These are phyloP conservation scores for Medicago truncatula DNA, from an alignment of 306 rosid species.

Conservation along the genomic window MtrunA17r5.0-ANR NC_053044.1:49926501-49927000, in stretches of 20 bases:
- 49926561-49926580: conserved; percentile 77
- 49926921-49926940: neutral
- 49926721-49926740: neutral
- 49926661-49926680: neutral
- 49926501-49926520: neutral
- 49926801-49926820: neutral
- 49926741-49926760: neutral
- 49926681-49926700: neutral
- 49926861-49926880: neutral
- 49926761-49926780: neutral
- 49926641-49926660: neutral
- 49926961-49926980: neutral
- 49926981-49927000: neutral
- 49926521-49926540: neutral
- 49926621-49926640: neutral
- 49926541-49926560: conserved; percentile 60
- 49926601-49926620: conserved; percentile 50
- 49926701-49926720: neutral
- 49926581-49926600: conserved; percentile 65
- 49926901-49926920: neutral
- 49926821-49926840: neutral
- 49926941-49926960: neutral
- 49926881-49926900: neutral
- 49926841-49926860: neutral
- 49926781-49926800: conserved; percentile 3